Conservation (phyloP, 2,329 filamentous ascomycete genomes). For the Chrysosphaeria jannelii region DNA sequence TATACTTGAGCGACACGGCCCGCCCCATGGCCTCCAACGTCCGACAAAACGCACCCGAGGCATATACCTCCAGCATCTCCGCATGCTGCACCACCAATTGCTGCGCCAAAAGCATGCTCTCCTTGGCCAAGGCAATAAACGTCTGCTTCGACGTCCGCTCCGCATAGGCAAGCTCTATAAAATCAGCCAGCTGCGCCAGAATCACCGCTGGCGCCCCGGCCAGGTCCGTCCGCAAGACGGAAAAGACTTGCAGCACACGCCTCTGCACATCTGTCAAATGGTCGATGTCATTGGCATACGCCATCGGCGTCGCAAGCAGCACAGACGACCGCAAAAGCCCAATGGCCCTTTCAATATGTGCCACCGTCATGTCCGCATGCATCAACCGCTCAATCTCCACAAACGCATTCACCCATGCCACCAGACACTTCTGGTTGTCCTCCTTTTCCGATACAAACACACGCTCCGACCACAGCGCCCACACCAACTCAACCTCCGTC, state of each 20-base stretch:
- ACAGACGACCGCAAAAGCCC: conserved; percentile 40
- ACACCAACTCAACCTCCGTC: conserved; percentile 26
- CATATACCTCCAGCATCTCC: conserved; percentile 34
- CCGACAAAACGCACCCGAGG: conserved; percentile 30
- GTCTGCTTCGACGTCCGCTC: conserved; percentile 25
- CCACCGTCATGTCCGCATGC: conserved; percentile 26
- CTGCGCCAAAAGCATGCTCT: conserved; percentile 41
- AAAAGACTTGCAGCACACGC: conserved; percentile 35
- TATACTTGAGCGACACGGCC: conserved; percentile 55
- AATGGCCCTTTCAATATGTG: conserved; percentile 36
- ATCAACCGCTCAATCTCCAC: conserved; percentile 53
- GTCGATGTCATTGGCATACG: conserved; percentile 44
- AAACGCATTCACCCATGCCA: conserved; percentile 54
- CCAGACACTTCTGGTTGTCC: conserved; percentile 55
- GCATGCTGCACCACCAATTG: conserved; percentile 27
- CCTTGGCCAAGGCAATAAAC: conserved; percentile 70
- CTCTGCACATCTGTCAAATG: conserved; percentile 42
- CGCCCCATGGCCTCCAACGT: conserved; percentile 35
- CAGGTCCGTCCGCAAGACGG: conserved; percentile 34
- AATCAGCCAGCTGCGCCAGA: conserved; percentile 35
- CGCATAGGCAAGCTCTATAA: conserved; percentile 39
- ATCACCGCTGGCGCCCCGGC: conserved; percentile 35
- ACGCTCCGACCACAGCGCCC: conserved; percentile 33
- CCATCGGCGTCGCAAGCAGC: conserved; percentile 32
- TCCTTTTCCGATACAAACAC: conserved; percentile 10